These are phyloP conservation scores for Adansonia rubrostipa DNA, from an alignment of 441 rosid genomes.

Conservation along the genomic window DNA sequence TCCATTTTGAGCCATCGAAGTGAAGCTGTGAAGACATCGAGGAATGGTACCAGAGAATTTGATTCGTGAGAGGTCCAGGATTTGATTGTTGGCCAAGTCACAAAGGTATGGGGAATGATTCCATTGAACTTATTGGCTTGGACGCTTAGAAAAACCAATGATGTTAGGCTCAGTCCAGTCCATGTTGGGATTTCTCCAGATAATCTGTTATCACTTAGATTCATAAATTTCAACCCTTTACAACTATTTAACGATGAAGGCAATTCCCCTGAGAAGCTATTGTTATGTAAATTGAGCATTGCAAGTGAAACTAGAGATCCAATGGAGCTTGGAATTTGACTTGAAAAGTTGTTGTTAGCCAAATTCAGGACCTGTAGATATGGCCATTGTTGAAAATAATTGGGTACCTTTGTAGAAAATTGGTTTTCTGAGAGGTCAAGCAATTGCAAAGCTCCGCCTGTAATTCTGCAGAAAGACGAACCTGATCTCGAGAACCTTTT, in stretches of 20 bases:
- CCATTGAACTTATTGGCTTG: conserved; percentile 30
- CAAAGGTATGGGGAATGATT: conserved; percentile 25
- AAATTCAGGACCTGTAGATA: not conserved
- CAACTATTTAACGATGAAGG: conserved; percentile 24
- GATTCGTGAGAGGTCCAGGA: conserved; percentile 27
- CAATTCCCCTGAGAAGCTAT: conserved; percentile 30
- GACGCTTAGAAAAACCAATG: conserved; percentile 27
- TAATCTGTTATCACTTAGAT: conserved; percentile 29
- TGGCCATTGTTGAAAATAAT: not conserved
- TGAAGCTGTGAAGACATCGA: not conserved
- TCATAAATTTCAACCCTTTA: conserved; percentile 20
- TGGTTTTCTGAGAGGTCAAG: conserved; percentile 35
- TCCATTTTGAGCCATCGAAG: not conserved
- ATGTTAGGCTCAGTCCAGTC: conserved; percentile 27
- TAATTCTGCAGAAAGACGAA: not conserved
- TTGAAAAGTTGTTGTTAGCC: conserved; percentile 20
- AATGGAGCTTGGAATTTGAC: conserved; percentile 28
- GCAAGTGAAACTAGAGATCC: conserved; percentile 18
- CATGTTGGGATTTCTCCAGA: conserved; percentile 37
- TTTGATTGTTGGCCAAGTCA: not conserved
- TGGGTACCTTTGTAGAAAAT: conserved; percentile 23
- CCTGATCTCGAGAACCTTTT: conserved; percentile 28
- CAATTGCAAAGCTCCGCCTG: not conserved
- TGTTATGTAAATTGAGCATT: conserved; percentile 26
- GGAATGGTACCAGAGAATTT: conserved; percentile 19